A percentile compares a stretch with the other conserved stretches of the same genome.
Conservation (phyloP, 257 asterid species). For the Oldenlandia corymbosa region DNA sequence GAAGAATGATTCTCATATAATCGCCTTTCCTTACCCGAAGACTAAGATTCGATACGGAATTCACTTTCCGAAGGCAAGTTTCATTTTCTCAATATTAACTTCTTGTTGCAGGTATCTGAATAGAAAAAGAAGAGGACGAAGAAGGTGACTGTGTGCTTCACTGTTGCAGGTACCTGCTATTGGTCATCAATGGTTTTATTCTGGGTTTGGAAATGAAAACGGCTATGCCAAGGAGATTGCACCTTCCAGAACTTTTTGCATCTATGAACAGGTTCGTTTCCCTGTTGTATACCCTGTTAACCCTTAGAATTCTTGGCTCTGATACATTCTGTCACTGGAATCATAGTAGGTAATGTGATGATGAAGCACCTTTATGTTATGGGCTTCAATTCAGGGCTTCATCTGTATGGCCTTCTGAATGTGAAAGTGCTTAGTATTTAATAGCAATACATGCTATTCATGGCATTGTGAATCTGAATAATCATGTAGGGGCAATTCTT, state of each 20-base stretch:
- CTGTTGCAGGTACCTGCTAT: conserved; percentile 67
- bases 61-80: conserved; percentile 65
- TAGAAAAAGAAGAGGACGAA: background rate
- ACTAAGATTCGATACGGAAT: conserved; percentile 71
- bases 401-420: background rate
- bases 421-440: background rate
- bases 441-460: background rate
- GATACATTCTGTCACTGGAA: background rate
- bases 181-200: conserved; percentile 87
- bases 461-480: background rate
- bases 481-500: background rate
- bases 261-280: conserved; percentile 64
- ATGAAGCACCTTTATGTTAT: background rate
- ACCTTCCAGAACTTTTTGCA: conserved; percentile 80
- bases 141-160: background rate
- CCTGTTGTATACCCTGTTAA: background rate
- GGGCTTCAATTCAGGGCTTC: background rate
- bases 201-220: conserved; percentile 37
- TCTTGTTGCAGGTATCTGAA: background rate
- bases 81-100: background rate
- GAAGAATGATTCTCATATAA: conserved; percentile 66
- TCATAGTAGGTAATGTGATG: background rate
- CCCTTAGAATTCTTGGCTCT: background rate
- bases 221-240: conserved; percentile 62
- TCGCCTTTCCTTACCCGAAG: conserved; percentile 65